Conservation (phyloP, 768 basidiomycete genomes). For the Coprinopsis cinerea region DNA sequence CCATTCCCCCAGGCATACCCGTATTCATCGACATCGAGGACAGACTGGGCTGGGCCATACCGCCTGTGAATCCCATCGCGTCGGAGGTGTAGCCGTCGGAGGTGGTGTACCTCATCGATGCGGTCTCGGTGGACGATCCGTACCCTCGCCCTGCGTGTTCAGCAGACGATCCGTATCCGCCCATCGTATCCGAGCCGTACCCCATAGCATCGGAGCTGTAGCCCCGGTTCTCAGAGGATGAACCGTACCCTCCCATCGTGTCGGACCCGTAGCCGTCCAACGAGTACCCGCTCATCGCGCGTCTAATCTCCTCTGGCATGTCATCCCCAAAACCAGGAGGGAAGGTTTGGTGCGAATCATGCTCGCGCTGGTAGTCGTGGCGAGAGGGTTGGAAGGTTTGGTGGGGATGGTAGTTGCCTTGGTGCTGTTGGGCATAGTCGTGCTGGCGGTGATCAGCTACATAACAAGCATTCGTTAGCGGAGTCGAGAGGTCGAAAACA, state of each 20-base stretch:
- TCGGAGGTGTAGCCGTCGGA: not conserved
- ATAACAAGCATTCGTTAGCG: not conserved
- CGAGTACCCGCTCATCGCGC: slow-evolving; percentile 5
- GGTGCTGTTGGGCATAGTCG: not conserved
- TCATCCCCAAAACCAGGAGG: not conserved
- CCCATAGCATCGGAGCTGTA: not conserved
- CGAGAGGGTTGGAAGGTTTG: not conserved
- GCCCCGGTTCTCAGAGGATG: not conserved
- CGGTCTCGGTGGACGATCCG: no score
- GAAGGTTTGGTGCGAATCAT: not conserved
- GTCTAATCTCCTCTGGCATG: slow-evolving; percentile 9
- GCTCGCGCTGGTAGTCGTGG: not conserved
- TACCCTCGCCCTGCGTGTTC: not conserved
- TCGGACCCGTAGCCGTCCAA: not conserved
- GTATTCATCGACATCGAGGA: not conserved
- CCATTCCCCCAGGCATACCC: not conserved
- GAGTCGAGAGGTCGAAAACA: not conserved
- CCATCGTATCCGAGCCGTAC: not conserved
- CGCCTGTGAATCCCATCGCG: no score
- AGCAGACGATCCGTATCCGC: not conserved
- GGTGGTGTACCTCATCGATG: no score
- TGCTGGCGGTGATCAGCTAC: not conserved
- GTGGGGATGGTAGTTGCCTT: not conserved
- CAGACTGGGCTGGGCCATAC: no score
- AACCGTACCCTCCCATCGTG: not conserved